Evolutionary conservation across 2,329 filamentous ascomycete genomes (phyloP).

Genomic region (Colletotrichum paranaense): DNA sequence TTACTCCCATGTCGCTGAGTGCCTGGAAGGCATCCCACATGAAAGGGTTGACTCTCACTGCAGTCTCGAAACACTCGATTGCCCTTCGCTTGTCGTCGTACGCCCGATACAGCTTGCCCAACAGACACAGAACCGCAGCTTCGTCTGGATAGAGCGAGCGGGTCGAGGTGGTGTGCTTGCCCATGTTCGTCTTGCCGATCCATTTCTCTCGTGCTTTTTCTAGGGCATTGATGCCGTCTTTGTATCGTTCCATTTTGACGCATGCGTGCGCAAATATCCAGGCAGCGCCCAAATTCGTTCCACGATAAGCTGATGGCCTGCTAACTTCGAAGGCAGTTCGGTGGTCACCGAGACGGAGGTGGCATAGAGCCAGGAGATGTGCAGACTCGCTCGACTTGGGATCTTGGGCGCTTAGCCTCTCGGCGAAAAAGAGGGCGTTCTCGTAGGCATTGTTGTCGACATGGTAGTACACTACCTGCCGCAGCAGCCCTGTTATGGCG

Average conservation of each 20-base stretch:
- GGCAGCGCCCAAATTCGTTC: constrained; percentile 84
- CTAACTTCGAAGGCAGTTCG: constrained; percentile 88
- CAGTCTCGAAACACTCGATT: constrained; percentile 86
- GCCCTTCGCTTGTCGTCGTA: constrained; percentile 88
- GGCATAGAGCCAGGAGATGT: constrained; percentile 86
- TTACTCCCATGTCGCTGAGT: constrained; percentile 88
- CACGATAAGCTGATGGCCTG: constrained; percentile 76
- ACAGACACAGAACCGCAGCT: constrained; percentile 82
- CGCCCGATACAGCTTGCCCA: constrained; percentile 88
- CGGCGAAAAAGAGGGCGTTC: constrained; percentile 94
- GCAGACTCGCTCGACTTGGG: constrained; percentile 82
- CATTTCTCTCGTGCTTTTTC: constrained; percentile 85
- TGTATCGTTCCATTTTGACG: constrained; percentile 79
- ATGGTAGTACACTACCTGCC: constrained; percentile 73
- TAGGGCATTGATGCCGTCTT: constrained; percentile 84
- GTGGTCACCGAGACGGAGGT: constrained; percentile 83
- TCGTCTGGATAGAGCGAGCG: constrained; percentile 84
- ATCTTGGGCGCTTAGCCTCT: constrained; percentile 86
- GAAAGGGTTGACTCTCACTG: constrained; percentile 90
- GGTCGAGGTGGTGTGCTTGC: constrained; percentile 82
- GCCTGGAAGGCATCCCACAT: constrained; percentile 97
- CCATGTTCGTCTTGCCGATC: constrained; percentile 80
- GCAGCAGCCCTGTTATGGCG: constrained; percentile 63
- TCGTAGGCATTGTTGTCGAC: constrained; percentile 91
- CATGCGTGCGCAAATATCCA: constrained; percentile 95